Evolutionary conservation across 257 asterid species (phyloP).

Genomic region (Lithospermum erythrorhizon): DNA sequence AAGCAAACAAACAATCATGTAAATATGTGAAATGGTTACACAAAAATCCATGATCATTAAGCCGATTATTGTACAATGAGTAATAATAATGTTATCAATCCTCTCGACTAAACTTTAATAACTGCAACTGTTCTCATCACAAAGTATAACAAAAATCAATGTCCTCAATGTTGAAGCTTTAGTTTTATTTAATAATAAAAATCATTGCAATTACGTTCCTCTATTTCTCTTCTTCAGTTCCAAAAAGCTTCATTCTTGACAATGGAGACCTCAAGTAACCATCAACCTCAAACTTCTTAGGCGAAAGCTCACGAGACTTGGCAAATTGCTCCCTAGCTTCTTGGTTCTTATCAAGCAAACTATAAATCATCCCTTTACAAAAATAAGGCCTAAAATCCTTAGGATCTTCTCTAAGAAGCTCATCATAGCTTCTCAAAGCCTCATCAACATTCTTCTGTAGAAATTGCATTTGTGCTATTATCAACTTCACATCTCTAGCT

Average conservation of each 20-base stretch:
- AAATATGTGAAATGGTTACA: too few relatives aligned
- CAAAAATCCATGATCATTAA: too few relatives aligned
- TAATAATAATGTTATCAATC: too few relatives aligned
- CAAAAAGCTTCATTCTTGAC: conserved; percentile 73
- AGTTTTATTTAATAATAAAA: background rate
- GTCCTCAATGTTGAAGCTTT: background rate
- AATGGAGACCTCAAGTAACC: conserved; percentile 71
- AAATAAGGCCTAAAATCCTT: conserved; percentile 81
- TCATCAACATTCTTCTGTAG: conserved; percentile 76
- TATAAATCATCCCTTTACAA: conserved; percentile 79
- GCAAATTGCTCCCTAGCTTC: conserved; percentile 75
- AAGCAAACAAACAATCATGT: too few relatives aligned
- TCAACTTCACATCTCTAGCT: conserved; percentile 68
- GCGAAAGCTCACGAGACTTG: conserved; percentile 53
- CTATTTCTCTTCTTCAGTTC: conserved; percentile 36
- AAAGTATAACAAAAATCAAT: too few relatives aligned
- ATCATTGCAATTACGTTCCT: background rate
- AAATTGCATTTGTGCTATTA: conserved; percentile 78
- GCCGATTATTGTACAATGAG: too few relatives aligned
- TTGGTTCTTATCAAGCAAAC: conserved; percentile 48
- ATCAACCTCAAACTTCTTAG: conserved; percentile 71
- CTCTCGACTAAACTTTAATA: too few relatives aligned
- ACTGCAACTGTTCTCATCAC: too few relatives aligned
- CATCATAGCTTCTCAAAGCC: conserved; percentile 68
- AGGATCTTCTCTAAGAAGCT: conserved; percentile 60